A percentile compares a stretch with the other conserved stretches of the same genome.
Conservation (phyloP, 176 grass and related monocot species). For the Oryza australiensis region DNA sequence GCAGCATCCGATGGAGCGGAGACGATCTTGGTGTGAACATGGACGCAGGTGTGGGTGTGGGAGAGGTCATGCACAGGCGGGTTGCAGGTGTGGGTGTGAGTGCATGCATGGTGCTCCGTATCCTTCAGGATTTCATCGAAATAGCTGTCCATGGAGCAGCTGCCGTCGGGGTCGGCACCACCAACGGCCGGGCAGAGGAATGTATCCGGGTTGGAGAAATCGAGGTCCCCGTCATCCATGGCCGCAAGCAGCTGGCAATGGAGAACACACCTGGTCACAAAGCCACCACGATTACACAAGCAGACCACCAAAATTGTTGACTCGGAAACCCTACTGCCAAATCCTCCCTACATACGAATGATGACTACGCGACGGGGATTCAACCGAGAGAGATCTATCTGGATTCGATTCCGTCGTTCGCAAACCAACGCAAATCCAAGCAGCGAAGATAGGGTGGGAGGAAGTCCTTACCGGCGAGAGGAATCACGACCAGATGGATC, state of each 20-base stretch:
- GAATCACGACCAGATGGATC: neutral
- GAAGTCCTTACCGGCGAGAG: neutral
- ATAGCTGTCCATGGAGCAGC: constrained; percentile 72
- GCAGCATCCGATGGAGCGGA: constrained; percentile 38
- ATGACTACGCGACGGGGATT: neutral
- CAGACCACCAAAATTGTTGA: neutral
- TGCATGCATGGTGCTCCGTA: constrained; percentile 58
- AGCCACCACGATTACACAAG: neutral
- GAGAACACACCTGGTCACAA: neutral
- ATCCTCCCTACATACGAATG: neutral
- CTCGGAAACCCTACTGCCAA: neutral
- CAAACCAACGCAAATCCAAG: neutral
- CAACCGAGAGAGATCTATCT: neutral
- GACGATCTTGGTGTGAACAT: constrained; percentile 76
- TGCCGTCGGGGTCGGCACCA: constrained; percentile 31
- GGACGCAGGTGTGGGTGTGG: constrained; percentile 76
- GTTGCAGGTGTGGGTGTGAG: constrained; percentile 86
- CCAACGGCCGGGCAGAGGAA: constrained; percentile 33
- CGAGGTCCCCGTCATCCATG: constrained; percentile 70
- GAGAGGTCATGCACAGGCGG: constrained; percentile 53
- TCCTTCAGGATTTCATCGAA: constrained; percentile 67
- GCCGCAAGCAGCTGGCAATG: neutral
- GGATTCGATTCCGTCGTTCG: neutral
- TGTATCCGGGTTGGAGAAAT: constrained; percentile 62
- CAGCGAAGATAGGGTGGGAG: neutral